Evolutionary conservation across 2,329 filamentous ascomycete species (phyloP).

Genomic region (Talaromyces sp.): DNA sequence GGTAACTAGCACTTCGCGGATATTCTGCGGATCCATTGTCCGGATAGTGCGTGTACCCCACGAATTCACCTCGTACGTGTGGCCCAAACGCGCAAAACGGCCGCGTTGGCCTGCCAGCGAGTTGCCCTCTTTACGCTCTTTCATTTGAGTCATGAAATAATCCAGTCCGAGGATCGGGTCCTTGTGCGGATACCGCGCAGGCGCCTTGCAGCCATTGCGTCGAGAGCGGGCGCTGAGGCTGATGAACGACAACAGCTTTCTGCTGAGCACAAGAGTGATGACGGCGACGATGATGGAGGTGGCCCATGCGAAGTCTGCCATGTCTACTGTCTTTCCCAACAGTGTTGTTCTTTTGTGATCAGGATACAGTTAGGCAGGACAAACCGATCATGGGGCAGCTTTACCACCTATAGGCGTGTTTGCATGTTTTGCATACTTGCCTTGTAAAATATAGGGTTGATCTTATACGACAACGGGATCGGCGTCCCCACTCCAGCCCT

Average conservation of each 20-base stretch:
- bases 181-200: slow-evolving; percentile 3
- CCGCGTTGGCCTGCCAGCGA: not conserved
- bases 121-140: not conserved
- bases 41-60: not conserved
- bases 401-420: no score
- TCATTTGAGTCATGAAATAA: slow-evolving; percentile 1
- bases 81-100: slow-evolving; percentile 1
- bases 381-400: no score
- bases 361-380: no score
- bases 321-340: no score
- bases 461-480: no score
- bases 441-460: no score
- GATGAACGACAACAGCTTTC: not conserved
- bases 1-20: slow-evolving; percentile 1
- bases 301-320: no score
- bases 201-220: not conserved
- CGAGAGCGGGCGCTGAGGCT: not conserved
- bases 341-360: no score
- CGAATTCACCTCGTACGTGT: slow-evolving; percentile 7
- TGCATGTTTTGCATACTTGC: no score
- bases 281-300: no score
- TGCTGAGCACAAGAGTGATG: not conserved
- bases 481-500: no score
- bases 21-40: slow-evolving; percentile 5
- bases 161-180: slow-evolving; percentile 5